Base-by-base conservation (phyloP, 768 basidiomycete genomes). In the Macrolepiota albuminosa region DNA sequence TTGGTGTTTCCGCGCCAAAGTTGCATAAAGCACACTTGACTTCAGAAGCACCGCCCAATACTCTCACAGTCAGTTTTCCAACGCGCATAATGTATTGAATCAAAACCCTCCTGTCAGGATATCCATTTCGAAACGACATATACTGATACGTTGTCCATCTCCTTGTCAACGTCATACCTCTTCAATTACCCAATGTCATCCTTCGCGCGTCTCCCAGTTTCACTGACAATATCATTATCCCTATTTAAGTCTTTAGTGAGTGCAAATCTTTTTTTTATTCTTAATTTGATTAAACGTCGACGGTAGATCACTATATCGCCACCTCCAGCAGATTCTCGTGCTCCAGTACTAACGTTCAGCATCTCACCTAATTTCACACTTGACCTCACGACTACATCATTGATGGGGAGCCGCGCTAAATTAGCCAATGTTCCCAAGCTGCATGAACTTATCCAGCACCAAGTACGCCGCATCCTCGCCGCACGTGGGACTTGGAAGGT, bases 341-440 rank as follows among this genome's bases (percentile, higher is more conserved):
- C 86, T 65, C 84, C 92, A 54, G 78, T 80, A 62, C 63, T 96
- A 58, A 84, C 86, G 1, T 69, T 96, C 39, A 85, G 84, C 34
- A 82, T 99, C 24, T 84, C 90, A 29, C 89, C 93, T 2, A 87
- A 92, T 67, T 97, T 99, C 68, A 85, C 85, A 16, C 85, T 99
- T 21, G 86, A 90, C 66, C 79, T 99, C 46, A 85, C 88, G 53
- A 95, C 93, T 11, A 93, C 87, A 7, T 98, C 95, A 31, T 81
- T 98, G 4, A 87, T 98, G 78, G 97, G 97, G 21, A 95, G 92
- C 64, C 86, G 96, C 48, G 95, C 97, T n/a, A 97, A 98, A 74
- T 81, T 99, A 1, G 94, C 93, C 61, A 95, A 99, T 68, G 91
- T 99, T 1, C 96, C 97, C 29, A 99, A 99, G 72, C 78, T 98